phyloP scores from a whole-genome alignment of 257 asterid species.

The Solanum bulbocastanum region DNA sequence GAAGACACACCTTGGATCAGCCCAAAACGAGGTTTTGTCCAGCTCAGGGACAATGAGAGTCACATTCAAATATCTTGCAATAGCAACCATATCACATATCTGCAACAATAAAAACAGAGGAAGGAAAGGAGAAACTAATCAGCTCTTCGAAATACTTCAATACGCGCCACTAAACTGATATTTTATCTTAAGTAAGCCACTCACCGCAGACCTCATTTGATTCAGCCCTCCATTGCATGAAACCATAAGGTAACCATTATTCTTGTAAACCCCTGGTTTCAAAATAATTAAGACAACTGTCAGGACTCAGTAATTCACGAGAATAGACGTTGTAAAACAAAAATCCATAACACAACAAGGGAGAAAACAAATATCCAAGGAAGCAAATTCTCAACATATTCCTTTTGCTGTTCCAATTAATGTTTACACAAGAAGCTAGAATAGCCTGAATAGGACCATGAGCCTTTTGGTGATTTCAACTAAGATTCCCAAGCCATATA shows the following conservation, averaged over 20 bases:
- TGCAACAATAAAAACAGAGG: slow-evolving; percentile 11
- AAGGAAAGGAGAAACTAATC: neutral
- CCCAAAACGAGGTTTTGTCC: slow-evolving; percentile 97
- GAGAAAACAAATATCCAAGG: neutral
- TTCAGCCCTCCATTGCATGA: slow-evolving; percentile 98
- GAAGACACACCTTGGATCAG: slow-evolving; percentile 76
- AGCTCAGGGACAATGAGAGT: slow-evolving; percentile 92
- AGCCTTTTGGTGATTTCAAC: neutral
- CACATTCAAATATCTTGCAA: slow-evolving; percentile 86
- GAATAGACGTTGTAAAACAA: neutral
- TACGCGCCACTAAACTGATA: neutral
- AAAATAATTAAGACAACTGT: slow-evolving; percentile 3
- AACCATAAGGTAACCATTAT: slow-evolving; percentile 94
- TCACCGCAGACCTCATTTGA: slow-evolving; percentile 97
- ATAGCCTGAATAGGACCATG: neutral
- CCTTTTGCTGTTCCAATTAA: neutral
- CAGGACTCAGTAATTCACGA: neutral
- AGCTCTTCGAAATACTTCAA: neutral
- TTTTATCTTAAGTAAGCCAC: slow-evolving; percentile 10
- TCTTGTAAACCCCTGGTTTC: slow-evolving; percentile 75
- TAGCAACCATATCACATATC: slow-evolving; percentile 98
- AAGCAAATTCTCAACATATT: neutral
- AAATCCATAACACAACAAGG: neutral
- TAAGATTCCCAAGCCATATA: neutral
- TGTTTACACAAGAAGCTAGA: neutral